Base-by-base conservation (phyloP, 2,329 filamentous ascomycete genomes). In the Fusarium sambucinum region DNA sequence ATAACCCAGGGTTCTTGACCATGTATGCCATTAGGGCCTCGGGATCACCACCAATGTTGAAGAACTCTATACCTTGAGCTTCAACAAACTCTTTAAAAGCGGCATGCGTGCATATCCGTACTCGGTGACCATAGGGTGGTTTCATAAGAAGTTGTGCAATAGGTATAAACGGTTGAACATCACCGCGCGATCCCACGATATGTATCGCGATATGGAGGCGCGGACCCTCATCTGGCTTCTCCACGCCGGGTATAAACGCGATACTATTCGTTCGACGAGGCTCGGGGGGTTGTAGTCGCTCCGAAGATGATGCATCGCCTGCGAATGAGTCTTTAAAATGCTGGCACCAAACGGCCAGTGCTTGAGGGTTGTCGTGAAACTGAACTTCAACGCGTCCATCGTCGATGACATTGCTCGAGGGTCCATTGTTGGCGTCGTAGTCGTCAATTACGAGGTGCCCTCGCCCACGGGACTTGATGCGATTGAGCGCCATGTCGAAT, bases 21-120 rank as follows among this genome's bases (percentile, higher is more conserved):
- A 81, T 81, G 64, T 80, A 81, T 3, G 77, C 74, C 78, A 79
- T 84, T 38, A 84, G 76, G 23, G 82, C 81, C 19, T 83, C 81
- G 0, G 86, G 86, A 53, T 88, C 83, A 5, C 86, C 86, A 5
- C 86, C 86, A 14, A 88, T 87, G 12, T 80, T 80, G 68, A 84
- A 88, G 71, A 88, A 88, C 59, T 88, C 86, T 11, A 88, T 72
- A 1, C 83, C 84, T n/a, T 83, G 79, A 4, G 80, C 77, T 42
- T 81, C 76, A 17, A 89, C 84, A 41, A 88, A 87, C 4, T 83
- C 76, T 53, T 83, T 80, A 69, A 89, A 89, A 6, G 81, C 79
- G 11, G 79, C 70, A 69, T 89, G 87, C 1, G 87, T 89, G 27
- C 85, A 86, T 13, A 89, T 77, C 4, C 87, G 82, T 4, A 89